phyloP scores from a whole-genome alignment of 768 basidiomycete species.

The Tulasnella sp. region DNA sequence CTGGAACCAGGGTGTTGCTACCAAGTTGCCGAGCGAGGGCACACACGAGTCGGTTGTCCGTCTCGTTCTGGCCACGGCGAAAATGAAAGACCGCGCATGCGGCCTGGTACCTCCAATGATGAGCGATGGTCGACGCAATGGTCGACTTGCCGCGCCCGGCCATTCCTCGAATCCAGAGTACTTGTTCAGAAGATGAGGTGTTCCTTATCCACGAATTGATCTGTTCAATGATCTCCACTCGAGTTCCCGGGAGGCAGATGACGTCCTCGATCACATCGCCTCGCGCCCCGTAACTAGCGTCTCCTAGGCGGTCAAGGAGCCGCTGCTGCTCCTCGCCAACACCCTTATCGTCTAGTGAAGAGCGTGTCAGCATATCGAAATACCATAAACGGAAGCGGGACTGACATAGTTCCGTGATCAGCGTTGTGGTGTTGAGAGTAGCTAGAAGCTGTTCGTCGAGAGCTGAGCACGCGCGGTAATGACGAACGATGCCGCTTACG shows the following conservation, averaged over 20 bases:
- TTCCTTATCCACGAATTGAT: neutral
- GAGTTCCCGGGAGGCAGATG: neutral
- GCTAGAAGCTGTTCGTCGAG: neutral
- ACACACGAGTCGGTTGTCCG: neutral
- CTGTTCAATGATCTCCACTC: neutral
- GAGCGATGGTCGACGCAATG: neutral
- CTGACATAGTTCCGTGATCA: neutral
- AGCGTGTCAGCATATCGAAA: neutral
- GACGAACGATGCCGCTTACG: neutral
- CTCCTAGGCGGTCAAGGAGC: neutral
- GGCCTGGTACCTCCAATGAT: neutral
- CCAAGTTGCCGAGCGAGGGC: neutral
- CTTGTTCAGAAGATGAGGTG: neutral
- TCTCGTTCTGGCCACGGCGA: neutral
- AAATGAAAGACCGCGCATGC: neutral
- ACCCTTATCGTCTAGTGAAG: neutral
- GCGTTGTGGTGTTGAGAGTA: neutral
- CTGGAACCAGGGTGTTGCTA: neutral
- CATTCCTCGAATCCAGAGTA: neutral
- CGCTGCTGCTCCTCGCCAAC: neutral
- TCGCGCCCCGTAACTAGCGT: neutral
- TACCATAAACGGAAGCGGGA: neutral
- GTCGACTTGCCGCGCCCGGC: neutral
- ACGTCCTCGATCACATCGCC: neutral
- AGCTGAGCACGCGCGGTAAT: neutral